phyloP scores from a whole-genome alignment of 2,329 filamentous ascomycete species.

The Beauveria sp. region DNA sequence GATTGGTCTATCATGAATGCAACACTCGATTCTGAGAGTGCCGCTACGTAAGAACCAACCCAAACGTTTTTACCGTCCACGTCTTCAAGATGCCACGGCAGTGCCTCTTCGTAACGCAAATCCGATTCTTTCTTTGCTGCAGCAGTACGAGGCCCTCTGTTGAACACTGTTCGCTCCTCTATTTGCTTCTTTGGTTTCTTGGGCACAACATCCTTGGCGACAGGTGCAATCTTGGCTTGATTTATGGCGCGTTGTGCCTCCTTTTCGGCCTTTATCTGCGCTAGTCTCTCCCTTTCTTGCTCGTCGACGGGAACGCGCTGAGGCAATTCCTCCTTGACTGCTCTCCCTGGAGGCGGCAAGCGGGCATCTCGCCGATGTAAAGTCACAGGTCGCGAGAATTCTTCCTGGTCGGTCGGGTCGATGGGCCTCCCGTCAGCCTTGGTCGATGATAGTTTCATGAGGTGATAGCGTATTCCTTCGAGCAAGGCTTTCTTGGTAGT shows the following conservation, averaged over 20 bases:
- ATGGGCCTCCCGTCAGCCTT: constrained; percentile 52
- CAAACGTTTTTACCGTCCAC: constrained; percentile 92
- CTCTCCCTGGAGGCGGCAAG: constrained; percentile 55
- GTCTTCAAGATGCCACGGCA: constrained; percentile 96
- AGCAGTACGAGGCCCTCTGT: constrained; percentile 69
- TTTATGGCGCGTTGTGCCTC: constrained; percentile 82
- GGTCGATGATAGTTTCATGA: constrained; percentile 67
- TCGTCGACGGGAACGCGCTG: constrained; percentile 40
- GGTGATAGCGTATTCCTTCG: constrained; percentile 75
- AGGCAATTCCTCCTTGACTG: constrained; percentile 51
- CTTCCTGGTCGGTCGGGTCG: constrained; percentile 61
- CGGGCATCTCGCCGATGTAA: constrained; percentile 83
- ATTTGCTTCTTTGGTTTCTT: constrained; percentile 57
- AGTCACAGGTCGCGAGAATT: constrained; percentile 82
- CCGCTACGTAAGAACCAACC: constrained; percentile 85
- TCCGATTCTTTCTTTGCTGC: constrained; percentile 69
- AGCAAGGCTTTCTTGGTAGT: constrained; percentile 76
- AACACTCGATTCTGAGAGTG: constrained; percentile 78
- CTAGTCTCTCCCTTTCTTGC: constrained; percentile 55
- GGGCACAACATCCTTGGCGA: constrained; percentile 49
- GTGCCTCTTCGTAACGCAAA: constrained; percentile 84
- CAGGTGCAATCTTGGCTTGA: constrained; percentile 86
- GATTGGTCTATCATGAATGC: constrained; percentile 64
- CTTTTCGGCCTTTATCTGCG: constrained; percentile 67
- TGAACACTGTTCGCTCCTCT: constrained; percentile 80